phyloP scores from a whole-genome alignment of 202 grass and related monocot genomes.

The Saccharum hybrid region DNA sequence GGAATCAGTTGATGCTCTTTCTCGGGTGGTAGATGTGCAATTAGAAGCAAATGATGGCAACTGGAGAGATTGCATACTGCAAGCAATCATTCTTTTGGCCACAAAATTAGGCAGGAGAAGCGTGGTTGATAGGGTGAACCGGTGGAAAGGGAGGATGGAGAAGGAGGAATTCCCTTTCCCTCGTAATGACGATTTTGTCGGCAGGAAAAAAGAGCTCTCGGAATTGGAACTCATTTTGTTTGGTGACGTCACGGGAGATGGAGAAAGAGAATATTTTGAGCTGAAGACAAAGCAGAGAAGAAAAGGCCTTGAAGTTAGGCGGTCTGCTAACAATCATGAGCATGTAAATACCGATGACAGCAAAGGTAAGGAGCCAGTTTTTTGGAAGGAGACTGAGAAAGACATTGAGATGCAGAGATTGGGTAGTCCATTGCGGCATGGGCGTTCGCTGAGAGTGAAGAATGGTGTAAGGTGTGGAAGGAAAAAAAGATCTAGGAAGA shows the following conservation, averaged over 20 bases:
- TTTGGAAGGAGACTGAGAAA: conserved; percentile 94
- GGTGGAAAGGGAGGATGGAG: conserved; percentile 79
- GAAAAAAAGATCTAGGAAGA: conserved; percentile 77
- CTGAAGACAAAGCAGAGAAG: conserved; percentile 78
- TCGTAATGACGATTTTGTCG: conserved; percentile 76
- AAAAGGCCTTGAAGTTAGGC: conserved; percentile 49
- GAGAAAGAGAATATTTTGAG: conserved; percentile 89
- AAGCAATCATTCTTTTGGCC: conserved; percentile 72
- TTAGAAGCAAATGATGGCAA: conserved; percentile 83
- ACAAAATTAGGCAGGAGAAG: conserved; percentile 85
- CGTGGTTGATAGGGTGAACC: conserved; percentile 84
- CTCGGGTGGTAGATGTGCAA: conserved; percentile 71
- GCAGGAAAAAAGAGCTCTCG: conserved; percentile 90
- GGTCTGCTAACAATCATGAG: conserved; percentile 54
- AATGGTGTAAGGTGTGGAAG: conserved; percentile 48
- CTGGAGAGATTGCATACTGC: conserved; percentile 87
- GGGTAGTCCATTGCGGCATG: conserved; percentile 50
- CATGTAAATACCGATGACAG: conserved; percentile 56
- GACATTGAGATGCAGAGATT: conserved; percentile 96
- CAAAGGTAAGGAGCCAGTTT: conserved; percentile 84
- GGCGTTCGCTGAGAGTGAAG: conserved; percentile 56
- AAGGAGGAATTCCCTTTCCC: conserved; percentile 92
- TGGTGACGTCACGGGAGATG: conserved; percentile 89
- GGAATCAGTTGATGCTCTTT: conserved; percentile 88
- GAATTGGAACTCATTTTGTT: conserved; percentile 97